Evolutionary conservation across 768 basidiomycete genomes (phyloP).

Genomic region (Pleurotus cornucopiae): DNA sequence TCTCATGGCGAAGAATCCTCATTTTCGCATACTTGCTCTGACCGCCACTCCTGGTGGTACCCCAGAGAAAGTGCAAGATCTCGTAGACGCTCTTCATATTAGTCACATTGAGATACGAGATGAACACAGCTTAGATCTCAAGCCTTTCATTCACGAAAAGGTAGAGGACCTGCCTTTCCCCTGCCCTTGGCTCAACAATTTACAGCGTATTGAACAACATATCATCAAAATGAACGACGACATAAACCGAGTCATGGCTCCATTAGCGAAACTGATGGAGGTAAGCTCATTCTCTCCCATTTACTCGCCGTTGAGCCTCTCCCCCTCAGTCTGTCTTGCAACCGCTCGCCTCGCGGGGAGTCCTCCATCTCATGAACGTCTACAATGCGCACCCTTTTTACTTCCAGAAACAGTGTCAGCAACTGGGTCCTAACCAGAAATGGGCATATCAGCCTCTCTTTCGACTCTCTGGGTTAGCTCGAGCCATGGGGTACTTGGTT

Average conservation of each 20-base stretch:
- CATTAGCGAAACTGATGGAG: constrained; percentile 70
- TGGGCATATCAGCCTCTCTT: constrained; percentile 52
- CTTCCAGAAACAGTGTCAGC: constrained; percentile 37
- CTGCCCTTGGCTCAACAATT: constrained; percentile 6
- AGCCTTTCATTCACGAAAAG: constrained; percentile 85
- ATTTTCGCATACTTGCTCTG: constrained; percentile 88
- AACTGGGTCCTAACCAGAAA: constrained; percentile 32
- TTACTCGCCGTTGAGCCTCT: background rate
- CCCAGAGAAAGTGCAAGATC: constrained; percentile 80
- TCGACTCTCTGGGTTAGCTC: constrained; percentile 55
- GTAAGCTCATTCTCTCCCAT: constrained; percentile 33
- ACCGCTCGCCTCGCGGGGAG: constrained; percentile 27
- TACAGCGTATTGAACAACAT: constrained; percentile 71
- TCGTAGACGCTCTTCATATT: constrained; percentile 93
- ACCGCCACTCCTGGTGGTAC: constrained; percentile 93
- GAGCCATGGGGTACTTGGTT: constrained; percentile 88
- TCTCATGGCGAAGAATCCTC: constrained; percentile 91
- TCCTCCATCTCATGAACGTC: constrained; percentile 31
- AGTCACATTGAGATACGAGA: constrained; percentile 93
- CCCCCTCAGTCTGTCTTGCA: constrained; percentile 27
- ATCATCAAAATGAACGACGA: constrained; percentile 70
- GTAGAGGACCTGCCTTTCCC: constrained; percentile 27
- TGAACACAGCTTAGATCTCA: constrained; percentile 84
- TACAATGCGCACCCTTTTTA: constrained; percentile 25
- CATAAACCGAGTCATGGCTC: constrained; percentile 60